A percentile compares a stretch with the other conserved stretches of the same genome.
Conservation (phyloP, 345 rosid species). For the Arabis hirsuta region DNA sequence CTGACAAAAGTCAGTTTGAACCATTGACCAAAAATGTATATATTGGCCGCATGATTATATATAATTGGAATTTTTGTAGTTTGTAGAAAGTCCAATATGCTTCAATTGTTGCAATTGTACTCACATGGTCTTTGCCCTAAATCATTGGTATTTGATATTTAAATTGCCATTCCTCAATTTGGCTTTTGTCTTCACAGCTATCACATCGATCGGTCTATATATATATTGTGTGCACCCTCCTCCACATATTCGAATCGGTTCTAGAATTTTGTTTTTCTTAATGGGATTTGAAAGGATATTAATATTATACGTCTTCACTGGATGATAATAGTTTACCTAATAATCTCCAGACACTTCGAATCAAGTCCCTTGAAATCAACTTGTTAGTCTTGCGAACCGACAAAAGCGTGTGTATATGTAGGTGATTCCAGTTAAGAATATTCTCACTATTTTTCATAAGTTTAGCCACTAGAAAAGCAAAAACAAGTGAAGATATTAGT, state of each 20-base stretch:
- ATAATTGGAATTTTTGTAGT: slow-evolving; percentile 6
- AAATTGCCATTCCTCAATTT: slow-evolving; percentile 29
- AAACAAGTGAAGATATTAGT: too few species aligned
- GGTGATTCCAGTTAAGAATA: slow-evolving; percentile 22
- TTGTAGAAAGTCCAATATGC: slow-evolving; percentile 33
- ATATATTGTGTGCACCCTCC: slow-evolving; percentile 14
- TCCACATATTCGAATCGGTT: slow-evolving; percentile 33
- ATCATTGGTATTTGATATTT: slow-evolving; percentile 41
- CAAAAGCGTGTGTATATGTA: slow-evolving; percentile 10
- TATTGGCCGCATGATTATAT: slow-evolving; percentile 34
- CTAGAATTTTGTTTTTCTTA: slow-evolving; percentile 6
- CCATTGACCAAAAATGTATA: slow-evolving; percentile 34
- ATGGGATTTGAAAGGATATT: slow-evolving; percentile 9
- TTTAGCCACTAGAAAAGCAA: neutral
- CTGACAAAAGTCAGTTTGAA: slow-evolving; percentile 38
- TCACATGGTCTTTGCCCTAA: slow-evolving; percentile 39
- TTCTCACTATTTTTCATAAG: slow-evolving; percentile 4
- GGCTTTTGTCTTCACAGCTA: slow-evolving; percentile 33
- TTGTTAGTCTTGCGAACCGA: slow-evolving; percentile 21
- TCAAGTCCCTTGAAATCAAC: slow-evolving; percentile 27
- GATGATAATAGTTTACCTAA: slow-evolving; percentile 9
- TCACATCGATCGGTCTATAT: slow-evolving; percentile 36
- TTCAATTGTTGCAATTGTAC: slow-evolving; percentile 33
- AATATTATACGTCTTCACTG: slow-evolving; percentile 10
- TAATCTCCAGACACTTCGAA: slow-evolving; percentile 31